A percentile compares a stretch with the other conserved stretches of the same genome.
phyloP scores from a whole-genome alignment of 306 rosid species.

The Vigna radiata region DNA sequence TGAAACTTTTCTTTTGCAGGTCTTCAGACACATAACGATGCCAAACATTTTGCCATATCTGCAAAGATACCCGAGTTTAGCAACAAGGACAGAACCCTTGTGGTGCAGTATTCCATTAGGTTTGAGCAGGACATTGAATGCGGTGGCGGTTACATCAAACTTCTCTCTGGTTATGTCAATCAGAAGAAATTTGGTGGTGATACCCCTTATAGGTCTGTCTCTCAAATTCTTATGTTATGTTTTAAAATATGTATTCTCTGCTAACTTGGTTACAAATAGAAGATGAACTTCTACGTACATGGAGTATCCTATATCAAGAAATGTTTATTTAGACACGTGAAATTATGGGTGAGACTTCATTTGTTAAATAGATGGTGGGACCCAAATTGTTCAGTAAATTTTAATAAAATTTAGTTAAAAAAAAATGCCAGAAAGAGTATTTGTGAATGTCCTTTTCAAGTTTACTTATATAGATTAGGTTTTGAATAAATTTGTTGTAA shows the following conservation, averaged over 20 bases:
- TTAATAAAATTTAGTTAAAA: not conserved
- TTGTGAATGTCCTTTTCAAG: not conserved
- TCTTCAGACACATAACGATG: slow-evolving; percentile 85
- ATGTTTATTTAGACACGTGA: not conserved
- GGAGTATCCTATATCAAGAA: not conserved
- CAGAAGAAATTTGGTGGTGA: slow-evolving; percentile 96
- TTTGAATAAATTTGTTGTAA: too few species aligned
- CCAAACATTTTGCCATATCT: slow-evolving; percentile 89
- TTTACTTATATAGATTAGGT: not conserved
- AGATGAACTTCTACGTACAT: slow-evolving; percentile 4
- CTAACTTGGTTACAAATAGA: slow-evolving; percentile 9
- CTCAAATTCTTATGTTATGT: slow-evolving; percentile 8
- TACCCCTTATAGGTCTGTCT: slow-evolving; percentile 87
- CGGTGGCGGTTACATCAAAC: slow-evolving; percentile 96
- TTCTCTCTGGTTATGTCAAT: slow-evolving; percentile 92
- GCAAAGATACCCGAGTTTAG: slow-evolving; percentile 83
- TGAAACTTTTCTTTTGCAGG: slow-evolving; percentile 57
- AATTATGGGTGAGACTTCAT: not conserved
- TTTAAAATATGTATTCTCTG: slow-evolving; percentile 9
- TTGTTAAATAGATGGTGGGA: not conserved
- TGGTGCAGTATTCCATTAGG: slow-evolving; percentile 84
- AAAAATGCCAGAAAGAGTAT: not conserved
- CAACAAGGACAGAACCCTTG: slow-evolving; percentile 81
- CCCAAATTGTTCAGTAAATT: not conserved
- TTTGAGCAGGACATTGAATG: slow-evolving; percentile 98